Percentiles rank a stretch among this genome's conserved stretches.
Evolutionary conservation across 2,329 filamentous ascomycete species (phyloP).

Genomic region (Aureobasidium subglaciale): DNA sequence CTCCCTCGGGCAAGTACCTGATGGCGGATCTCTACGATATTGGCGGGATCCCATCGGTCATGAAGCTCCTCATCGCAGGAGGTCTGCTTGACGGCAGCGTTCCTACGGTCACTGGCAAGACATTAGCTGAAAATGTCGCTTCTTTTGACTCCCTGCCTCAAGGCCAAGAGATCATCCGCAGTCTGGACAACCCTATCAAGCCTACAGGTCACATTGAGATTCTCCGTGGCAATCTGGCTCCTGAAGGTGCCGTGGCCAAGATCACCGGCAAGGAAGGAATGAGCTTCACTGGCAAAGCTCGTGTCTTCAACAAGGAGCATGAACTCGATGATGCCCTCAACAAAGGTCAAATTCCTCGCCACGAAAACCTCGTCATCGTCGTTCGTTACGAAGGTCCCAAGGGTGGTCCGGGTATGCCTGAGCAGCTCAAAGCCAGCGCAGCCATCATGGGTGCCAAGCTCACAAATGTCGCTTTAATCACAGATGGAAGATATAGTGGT

Average conservation of each 20-base stretch:
- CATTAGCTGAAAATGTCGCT: constrained; percentile 72
- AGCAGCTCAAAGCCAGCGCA: constrained; percentile 66
- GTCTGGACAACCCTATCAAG: constrained; percentile 79
- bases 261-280: constrained; percentile 94
- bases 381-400: constrained; percentile 84
- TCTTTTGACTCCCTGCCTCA: constrained; percentile 69
- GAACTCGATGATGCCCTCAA: constrained; percentile 69
- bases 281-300: constrained; percentile 69
- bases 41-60: constrained; percentile 76
- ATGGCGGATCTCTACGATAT: constrained; percentile 85
- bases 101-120: constrained; percentile 76
- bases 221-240: constrained; percentile 78
- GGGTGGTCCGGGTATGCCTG: constrained; percentile 67
- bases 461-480: constrained; percentile 65
- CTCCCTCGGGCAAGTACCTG: constrained; percentile 74
- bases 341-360: constrained; percentile 59
- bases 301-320: constrained; percentile 81
- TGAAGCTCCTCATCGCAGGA: constrained; percentile 75
- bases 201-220: constrained; percentile 80
- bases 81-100: constrained; percentile 70
- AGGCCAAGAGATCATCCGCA: constrained; percentile 75
- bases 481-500: constrained; percentile 70
- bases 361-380: constrained; percentile 79
- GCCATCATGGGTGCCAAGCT: constrained; percentile 69
- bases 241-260: constrained; percentile 85